Percentiles rank a stretch among this genome's conserved stretches.
phyloP scores from a whole-genome alignment of 2,329 filamentous ascomycete species.

The Colletotrichum musae region DNA sequence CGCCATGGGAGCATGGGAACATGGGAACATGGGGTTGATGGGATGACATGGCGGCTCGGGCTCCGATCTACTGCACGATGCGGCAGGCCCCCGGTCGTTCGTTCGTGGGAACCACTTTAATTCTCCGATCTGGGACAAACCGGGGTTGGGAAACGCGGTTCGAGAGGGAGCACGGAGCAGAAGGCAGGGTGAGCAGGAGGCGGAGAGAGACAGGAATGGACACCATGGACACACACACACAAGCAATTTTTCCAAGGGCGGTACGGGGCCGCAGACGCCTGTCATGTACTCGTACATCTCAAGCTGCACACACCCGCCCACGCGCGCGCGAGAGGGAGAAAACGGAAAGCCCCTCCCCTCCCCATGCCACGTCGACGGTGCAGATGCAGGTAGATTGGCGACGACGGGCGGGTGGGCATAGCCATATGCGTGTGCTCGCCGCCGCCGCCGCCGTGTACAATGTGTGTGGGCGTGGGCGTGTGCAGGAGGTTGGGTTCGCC shows the following conservation, averaged over 20 bases:
- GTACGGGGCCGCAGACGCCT: constrained; percentile 18
- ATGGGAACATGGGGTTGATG: constrained; percentile 22
- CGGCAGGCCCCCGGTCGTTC: constrained; percentile 38
- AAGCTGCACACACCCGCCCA: constrained; percentile 16
- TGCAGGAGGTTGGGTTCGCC: constrained; percentile 21
- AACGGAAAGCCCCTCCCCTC: background rate
- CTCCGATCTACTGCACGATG: constrained; percentile 41
- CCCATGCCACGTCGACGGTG: constrained; percentile 35
- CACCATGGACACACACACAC: no score
- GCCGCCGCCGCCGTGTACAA: background rate
- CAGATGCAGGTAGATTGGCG: constrained; percentile 39
- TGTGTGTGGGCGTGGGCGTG: constrained; percentile 25
- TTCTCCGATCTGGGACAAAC: constrained; percentile 38
- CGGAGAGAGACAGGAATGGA: background rate
- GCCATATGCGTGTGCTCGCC: background rate
- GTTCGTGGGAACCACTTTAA: constrained; percentile 37
- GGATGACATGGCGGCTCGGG: constrained; percentile 39
- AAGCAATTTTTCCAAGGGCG: background rate
- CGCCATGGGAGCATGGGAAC: background rate
- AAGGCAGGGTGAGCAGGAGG: background rate
- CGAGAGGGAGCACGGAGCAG: constrained; percentile 6
- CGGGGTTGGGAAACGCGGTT: constrained; percentile 6
- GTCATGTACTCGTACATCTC: constrained; percentile 25
- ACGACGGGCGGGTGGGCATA: constrained; percentile 17
- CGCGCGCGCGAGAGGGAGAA: background rate